A percentile compares a stretch with the other conserved stretches of the same genome.
Conservation (phyloP, 2,329 filamentous ascomycete species). For the Daldinia sp. region DNA sequence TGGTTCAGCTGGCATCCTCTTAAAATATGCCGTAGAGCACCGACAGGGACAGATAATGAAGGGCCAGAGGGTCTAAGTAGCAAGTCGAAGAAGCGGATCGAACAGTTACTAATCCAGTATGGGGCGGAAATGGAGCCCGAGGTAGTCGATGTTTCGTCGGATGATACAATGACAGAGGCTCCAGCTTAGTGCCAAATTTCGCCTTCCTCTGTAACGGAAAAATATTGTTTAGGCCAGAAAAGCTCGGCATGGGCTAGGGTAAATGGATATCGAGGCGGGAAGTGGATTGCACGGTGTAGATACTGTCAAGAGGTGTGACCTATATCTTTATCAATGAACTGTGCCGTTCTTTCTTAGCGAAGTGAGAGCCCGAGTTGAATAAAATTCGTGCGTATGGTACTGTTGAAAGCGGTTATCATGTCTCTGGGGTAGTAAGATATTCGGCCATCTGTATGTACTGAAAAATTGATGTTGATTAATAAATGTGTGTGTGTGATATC, state of each 20-base stretch:
- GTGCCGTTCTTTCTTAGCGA: not conserved
- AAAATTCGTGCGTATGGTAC: not conserved
- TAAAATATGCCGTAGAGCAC: constrained; percentile 30
- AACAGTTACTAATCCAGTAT: constrained; percentile 31
- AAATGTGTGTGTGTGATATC: constrained; percentile 20
- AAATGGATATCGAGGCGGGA: not conserved
- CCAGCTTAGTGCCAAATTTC: not conserved
- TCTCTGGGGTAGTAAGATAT: constrained; percentile 1
- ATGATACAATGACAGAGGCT: not conserved
- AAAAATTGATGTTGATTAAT: constrained; percentile 20
- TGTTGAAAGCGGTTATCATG: constrained; percentile 4
- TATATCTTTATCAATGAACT: not conserved
- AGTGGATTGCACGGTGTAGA: not conserved
- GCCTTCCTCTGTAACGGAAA: not conserved
- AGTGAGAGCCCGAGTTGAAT: not conserved
- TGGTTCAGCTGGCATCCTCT: constrained; percentile 36
- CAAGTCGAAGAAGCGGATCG: constrained; percentile 27
- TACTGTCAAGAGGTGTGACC: too few relatives aligned
- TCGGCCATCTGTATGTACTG: constrained; percentile 12
- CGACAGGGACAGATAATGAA: constrained; percentile 7
- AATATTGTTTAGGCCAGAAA: not conserved
- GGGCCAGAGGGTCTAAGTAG: constrained; percentile 18
- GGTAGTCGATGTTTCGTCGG: constrained; percentile 1
- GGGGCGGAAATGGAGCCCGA: constrained; percentile 26
- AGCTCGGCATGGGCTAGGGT: not conserved